Conservation (phyloP, 495 filamentous ascomycete species). For the Acidiella bohemica region DNA sequence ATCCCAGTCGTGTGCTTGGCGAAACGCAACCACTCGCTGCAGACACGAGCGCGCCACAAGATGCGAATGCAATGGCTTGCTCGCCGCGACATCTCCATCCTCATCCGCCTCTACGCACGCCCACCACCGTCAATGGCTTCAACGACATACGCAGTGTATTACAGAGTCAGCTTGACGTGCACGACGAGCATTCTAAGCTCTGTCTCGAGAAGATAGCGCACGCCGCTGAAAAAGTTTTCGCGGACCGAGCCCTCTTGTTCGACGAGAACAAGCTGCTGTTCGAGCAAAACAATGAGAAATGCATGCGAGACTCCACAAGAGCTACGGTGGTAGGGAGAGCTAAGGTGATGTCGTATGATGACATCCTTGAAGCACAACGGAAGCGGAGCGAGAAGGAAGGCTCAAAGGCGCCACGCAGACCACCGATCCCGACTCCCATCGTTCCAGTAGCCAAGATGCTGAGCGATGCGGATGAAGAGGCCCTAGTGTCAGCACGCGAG, state of each 20-base stretch:
- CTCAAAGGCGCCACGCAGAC: too few relatives aligned
- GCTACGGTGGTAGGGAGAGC: constrained; percentile 7
- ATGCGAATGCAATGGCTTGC: too few relatives aligned
- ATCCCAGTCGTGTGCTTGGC: background rate
- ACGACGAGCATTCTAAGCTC: too few relatives aligned
- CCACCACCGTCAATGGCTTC: constrained; percentile 2
- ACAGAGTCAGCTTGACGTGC: constrained; percentile 1
- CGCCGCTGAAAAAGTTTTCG: constrained; percentile 9
- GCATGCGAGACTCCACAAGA: constrained; percentile 2
- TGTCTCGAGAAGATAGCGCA: constrained; percentile 11
- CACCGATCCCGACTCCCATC: too few relatives aligned
- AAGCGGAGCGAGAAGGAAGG: too few relatives aligned
- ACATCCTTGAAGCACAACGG: constrained; percentile 6
- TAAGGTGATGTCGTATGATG: constrained; percentile 6
- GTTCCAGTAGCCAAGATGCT: too few relatives aligned
- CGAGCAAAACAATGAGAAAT: constrained; percentile 6
- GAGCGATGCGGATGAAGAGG: too few relatives aligned
- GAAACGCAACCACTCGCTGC: background rate
- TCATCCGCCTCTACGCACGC: too few relatives aligned
- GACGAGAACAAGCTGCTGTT: constrained; percentile 4
- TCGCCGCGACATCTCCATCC: too few relatives aligned
- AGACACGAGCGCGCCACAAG: too few relatives aligned
- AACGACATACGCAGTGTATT: background rate
- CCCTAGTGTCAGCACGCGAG: too few relatives aligned
- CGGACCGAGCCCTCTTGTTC: constrained; percentile 1